Evolutionary conservation across 306 rosid species (phyloP).

Genomic region (Cucumis melo): DNA sequence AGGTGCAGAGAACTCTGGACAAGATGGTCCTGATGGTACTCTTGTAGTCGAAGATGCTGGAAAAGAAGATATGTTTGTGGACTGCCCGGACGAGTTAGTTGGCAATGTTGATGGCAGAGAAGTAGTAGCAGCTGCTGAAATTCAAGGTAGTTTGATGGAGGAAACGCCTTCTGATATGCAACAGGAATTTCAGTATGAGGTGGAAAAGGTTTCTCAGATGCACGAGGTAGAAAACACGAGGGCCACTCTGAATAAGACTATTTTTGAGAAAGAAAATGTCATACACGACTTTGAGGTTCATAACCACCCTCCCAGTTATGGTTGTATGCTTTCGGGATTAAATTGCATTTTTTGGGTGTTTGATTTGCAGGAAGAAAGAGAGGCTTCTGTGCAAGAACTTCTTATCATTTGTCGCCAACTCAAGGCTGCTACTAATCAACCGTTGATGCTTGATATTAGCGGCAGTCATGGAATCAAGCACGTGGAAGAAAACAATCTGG

Average conservation of each 20-base stretch:
- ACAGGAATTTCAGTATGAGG: constrained; percentile 18
- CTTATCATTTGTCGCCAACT: constrained; percentile 38
- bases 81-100: constrained; percentile 69
- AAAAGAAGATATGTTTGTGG: constrained; percentile 76
- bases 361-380: constrained; percentile 46
- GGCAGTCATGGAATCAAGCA: constrained; percentile 11
- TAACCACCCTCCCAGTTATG: not conserved
- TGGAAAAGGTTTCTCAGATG: constrained; percentile 9
- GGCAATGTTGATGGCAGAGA: constrained; percentile 30
- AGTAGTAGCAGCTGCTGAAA: constrained; percentile 15
- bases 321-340: not conserved
- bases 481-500: constrained; percentile 15
- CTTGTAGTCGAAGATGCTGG: constrained; percentile 41
- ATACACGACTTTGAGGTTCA: constrained; percentile 1
- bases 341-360: not conserved
- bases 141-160: constrained; percentile 25
- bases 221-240: constrained; percentile 28
- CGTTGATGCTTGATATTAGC: constrained; percentile 1
- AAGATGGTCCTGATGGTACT: constrained; percentile 26
- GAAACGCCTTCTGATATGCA: constrained; percentile 9
- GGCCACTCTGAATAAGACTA: constrained; percentile 17
- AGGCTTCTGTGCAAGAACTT: constrained; percentile 30
- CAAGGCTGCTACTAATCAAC: constrained; percentile 31
- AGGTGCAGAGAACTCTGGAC: constrained; percentile 4
- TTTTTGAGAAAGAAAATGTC: constrained; percentile 31